Base-by-base conservation (phyloP, 306 rosid genomes). In the Lotus japonicus region DNA sequence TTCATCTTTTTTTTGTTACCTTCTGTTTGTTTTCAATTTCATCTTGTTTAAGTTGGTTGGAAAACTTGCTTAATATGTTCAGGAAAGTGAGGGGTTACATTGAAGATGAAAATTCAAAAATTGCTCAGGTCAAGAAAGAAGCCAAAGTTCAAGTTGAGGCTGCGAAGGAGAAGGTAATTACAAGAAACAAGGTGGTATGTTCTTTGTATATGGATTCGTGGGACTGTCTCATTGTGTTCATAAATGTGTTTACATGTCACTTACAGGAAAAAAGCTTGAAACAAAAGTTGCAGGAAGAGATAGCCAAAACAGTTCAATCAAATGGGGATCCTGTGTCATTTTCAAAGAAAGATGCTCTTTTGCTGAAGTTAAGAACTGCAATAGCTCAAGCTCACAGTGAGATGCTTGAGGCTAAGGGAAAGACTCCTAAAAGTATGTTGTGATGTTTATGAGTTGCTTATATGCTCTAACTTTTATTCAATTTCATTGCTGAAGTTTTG, bases 321-420 rank as follows among this genome's bases (percentile, higher is more conserved):
- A 67, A 75, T 42, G 83, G 58, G 17, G 56, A 17, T 5, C 65
- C 65, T 15, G 59, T 51, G 58, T 16, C 62, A 18, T 54, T 58
- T 43, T 21, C 62, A 6, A 69, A 81, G 44, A 70, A 79, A 26
- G 71, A 69, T n/a, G 58, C 71, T 58, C 77, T 72, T 52, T 5
- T 75, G 67, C 41, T 63, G 35, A 60, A 77, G 71, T 75, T 94
- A 58, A 81, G 78, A 80, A 76, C 31, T 58, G 84, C 85, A 6
- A 79, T 63, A 26, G 95, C 80, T 77, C 59, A 75, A 66, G 96
- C 83, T 44, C 90, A 84, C 36, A 79, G 81, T 26, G 81, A 82
- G 76, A 48, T 79, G 73, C 74, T 85, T 14, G 79, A 77, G 38
- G 85, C 81, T 60, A 72, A 66, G 80, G 77, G 73, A 57, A 36